These are phyloP conservation scores for Miscanthus lutarioriparius DNA, from an alignment of 176 grass and related monocot genomes.

Conservation along the genomic window DNA sequence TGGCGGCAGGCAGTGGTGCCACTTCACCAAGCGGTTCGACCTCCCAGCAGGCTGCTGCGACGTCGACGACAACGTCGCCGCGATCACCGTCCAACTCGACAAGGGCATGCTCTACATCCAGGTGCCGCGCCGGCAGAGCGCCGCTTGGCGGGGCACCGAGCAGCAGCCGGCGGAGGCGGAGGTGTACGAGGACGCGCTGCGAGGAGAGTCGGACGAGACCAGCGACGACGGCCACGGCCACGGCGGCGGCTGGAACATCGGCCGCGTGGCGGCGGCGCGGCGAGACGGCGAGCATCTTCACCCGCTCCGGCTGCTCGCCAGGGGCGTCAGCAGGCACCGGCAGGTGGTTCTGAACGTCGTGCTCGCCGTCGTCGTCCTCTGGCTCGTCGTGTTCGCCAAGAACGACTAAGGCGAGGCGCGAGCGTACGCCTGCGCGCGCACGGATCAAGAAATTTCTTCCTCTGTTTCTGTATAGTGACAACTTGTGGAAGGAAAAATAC, in stretches of 20 bases:
- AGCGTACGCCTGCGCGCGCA: too few relatives aligned
- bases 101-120: conserved; percentile 53
- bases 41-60: conserved; percentile 11
- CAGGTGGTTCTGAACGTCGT: conserved; percentile 53
- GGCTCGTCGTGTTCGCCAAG: conserved; percentile 45
- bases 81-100: conserved; percentile 61
- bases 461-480: background rate
- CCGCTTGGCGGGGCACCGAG: background rate
- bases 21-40: conserved; percentile 58
- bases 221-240: background rate
- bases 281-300: background rate
- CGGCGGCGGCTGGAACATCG: background rate
- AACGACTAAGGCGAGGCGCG: background rate
- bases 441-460: background rate
- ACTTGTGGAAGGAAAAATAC: too few relatives aligned
- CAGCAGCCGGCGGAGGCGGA: background rate
- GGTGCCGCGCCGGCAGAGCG: conserved; percentile 35
- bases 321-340: conserved; percentile 39
- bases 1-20: conserved; percentile 29
- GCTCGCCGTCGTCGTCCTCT: conserved; percentile 49
- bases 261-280: background rate
- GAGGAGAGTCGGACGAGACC: background rate
- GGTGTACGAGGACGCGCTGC: background rate
- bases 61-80: background rate
- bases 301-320: conserved; percentile 20